Percentiles rank a stretch among this genome's conserved stretches.
phyloP scores from a whole-genome alignment of 23 red algal species.

The Gracilaria vermiculophylla region DNA sequence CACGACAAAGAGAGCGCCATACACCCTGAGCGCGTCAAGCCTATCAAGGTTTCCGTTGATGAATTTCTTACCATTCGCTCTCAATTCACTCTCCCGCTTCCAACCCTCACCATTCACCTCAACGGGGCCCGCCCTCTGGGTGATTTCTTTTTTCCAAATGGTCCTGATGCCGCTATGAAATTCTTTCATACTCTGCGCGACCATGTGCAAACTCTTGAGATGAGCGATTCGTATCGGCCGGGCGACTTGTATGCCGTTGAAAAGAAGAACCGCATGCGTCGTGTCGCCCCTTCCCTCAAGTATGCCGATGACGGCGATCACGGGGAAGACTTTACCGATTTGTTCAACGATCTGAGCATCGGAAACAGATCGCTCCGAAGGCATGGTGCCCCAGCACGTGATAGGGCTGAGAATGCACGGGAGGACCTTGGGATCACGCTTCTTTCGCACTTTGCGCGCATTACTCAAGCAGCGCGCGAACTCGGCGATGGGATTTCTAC shows the following conservation, averaged over 20 bases:
- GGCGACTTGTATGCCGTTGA: conserved; percentile 54
- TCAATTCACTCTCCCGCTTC: neutral
- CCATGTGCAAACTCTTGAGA: conserved; percentile 1
- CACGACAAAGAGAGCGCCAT: neutral
- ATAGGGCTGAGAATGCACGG: neutral
- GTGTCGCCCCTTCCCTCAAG: conserved; percentile 34
- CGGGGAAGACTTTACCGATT: conserved; percentile 6
- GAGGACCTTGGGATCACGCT: conserved; percentile 39
- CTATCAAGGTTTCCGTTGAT: conserved; percentile 38
- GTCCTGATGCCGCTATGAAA: conserved; percentile 54
- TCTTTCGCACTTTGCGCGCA: conserved; percentile 61
- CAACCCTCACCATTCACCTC: conserved; percentile 33
- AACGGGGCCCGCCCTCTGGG: conserved; percentile 22
- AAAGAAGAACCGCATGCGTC: conserved; percentile 50
- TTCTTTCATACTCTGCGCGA: conserved; percentile 53
- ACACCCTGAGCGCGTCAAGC: neutral
- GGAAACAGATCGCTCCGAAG: neutral
- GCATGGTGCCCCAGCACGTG: neutral
- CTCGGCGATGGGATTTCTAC: conserved; percentile 33
- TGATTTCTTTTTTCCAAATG: conserved; percentile 55
- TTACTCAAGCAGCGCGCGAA: conserved; percentile 61
- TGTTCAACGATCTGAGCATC: conserved; percentile 9
- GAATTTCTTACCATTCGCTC: conserved; percentile 25
- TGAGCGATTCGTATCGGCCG: neutral
- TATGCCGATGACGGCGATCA: neutral